Evolutionary conservation across 148 eudicot species (phyloP).

Genomic region (Polygonum aviculare): DNA sequence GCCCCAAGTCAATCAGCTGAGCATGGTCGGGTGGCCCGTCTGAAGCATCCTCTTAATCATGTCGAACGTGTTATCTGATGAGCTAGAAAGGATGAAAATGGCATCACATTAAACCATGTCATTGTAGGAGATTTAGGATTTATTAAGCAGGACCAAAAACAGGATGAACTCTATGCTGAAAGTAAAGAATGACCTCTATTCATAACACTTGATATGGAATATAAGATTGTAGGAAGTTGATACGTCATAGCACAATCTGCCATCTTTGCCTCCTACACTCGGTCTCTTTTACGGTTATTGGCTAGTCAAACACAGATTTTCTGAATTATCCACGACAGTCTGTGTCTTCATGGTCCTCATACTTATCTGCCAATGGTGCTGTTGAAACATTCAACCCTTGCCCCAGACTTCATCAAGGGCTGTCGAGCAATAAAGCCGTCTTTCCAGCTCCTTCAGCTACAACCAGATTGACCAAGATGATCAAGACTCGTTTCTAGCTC

Average conservation of each 20-base stretch:
- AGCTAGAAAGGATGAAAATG: conserved; percentile 34
- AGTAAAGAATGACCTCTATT: neutral
- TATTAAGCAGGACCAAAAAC: neutral
- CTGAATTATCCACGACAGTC: conserved; percentile 90
- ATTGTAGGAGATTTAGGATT: neutral
- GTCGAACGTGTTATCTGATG: conserved; percentile 93
- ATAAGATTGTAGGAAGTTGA: conserved; percentile 82
- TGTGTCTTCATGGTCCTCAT: conserved; percentile 98
- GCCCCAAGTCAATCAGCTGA: conserved; percentile 43
- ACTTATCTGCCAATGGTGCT: conserved; percentile 98
- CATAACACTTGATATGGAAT: too few relatives aligned
- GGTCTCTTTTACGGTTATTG: conserved; percentile 96
- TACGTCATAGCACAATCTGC: conserved; percentile 90
- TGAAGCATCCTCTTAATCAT: conserved; percentile 98
- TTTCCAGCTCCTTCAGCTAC: conserved; percentile 75
- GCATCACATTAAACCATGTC: neutral
- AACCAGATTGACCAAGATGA: conserved; percentile 93
- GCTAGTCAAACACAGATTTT: conserved; percentile 95
- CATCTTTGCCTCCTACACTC: conserved; percentile 86
- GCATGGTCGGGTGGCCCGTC: conserved; percentile 98
- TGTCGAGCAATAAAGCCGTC: conserved; percentile 91
- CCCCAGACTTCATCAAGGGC: conserved; percentile 97
- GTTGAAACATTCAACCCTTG: conserved; percentile 91
- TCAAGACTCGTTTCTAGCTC: conserved; percentile 46
- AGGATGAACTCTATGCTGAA: neutral